Percentiles rank a stretch among this genome's conserved stretches.
phyloP scores from a whole-genome alignment of 2,329 filamentous ascomycete species.

The Colletotrichum musicola region DNA sequence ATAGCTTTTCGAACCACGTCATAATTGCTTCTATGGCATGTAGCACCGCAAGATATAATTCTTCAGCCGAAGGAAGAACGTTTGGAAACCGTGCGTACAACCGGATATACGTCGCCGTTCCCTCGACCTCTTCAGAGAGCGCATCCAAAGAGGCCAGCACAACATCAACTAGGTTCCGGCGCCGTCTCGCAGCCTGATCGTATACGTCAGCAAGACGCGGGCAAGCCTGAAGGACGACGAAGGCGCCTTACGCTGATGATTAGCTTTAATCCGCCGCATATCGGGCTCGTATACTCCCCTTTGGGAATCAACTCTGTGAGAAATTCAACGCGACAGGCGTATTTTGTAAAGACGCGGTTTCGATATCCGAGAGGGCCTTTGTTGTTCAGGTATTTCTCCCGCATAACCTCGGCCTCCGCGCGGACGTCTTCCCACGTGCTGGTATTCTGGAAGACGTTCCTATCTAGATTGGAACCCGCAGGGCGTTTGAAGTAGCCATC shows the following conservation, averaged over 20 bases:
- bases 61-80: not conserved
- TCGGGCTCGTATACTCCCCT: not conserved
- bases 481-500: not conserved
- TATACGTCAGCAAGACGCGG: too few species aligned
- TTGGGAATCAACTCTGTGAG: not conserved
- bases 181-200: not conserved
- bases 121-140: not conserved
- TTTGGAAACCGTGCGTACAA: not conserved
- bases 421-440: not conserved
- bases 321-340: constrained; percentile 3
- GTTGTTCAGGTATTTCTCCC: not conserved
- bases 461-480: not conserved
- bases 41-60: not conserved
- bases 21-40: not conserved
- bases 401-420: not conserved
- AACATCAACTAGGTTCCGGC: not conserved
- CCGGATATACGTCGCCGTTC: not conserved
- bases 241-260: not conserved
- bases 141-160: not conserved
- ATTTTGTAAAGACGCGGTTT: not conserved
- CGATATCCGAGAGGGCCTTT: not conserved
- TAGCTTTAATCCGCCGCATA: not conserved
- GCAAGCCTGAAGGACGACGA: too few species aligned
- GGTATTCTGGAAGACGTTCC: not conserved
- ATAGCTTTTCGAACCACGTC: not conserved